Conservation (phyloP, 768 basidiomycete species). For the Dacryopinax spathularia region DNA sequence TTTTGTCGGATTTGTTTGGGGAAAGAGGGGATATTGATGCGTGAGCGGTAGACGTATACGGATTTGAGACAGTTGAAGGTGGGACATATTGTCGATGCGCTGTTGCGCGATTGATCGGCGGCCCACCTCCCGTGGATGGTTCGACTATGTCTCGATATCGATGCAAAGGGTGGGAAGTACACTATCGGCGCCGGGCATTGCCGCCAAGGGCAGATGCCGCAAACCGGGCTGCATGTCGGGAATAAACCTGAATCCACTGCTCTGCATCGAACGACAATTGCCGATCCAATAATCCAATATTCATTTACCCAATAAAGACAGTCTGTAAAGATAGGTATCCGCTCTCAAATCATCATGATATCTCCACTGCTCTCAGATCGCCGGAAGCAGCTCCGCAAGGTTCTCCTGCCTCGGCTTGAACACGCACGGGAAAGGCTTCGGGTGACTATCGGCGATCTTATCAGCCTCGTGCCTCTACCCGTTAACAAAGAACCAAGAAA, state of each 20-base stretch:
- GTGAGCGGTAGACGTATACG: conserved; percentile 84
- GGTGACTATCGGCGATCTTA: background rate
- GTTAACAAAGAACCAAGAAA: background rate
- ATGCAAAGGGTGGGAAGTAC: too few relatives aligned
- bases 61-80: conserved; percentile 85
- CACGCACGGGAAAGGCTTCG: background rate
- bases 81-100: conserved; percentile 82
- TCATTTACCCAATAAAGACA: background rate
- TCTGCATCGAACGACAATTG: too few relatives aligned
- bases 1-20: conserved; percentile 7
- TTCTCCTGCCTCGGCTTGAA: conserved; percentile 3
- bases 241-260: too few relatives aligned
- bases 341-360: background rate
- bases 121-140: too few relatives aligned
- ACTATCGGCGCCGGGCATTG: too few relatives aligned
- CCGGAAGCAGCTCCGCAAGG: background rate
- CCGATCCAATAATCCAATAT: background rate
- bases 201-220: too few relatives aligned
- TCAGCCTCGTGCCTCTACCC: background rate
- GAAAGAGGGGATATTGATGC: background rate
- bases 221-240: too few relatives aligned
- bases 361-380: background rate
- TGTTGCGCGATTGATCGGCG: conserved; percentile 50
- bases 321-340: background rate
- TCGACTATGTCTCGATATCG: too few relatives aligned